These are phyloP conservation scores for Buxus sempervirens DNA, from an alignment of 164 flowering plant genomes.

Conservation along the genomic window DNA sequence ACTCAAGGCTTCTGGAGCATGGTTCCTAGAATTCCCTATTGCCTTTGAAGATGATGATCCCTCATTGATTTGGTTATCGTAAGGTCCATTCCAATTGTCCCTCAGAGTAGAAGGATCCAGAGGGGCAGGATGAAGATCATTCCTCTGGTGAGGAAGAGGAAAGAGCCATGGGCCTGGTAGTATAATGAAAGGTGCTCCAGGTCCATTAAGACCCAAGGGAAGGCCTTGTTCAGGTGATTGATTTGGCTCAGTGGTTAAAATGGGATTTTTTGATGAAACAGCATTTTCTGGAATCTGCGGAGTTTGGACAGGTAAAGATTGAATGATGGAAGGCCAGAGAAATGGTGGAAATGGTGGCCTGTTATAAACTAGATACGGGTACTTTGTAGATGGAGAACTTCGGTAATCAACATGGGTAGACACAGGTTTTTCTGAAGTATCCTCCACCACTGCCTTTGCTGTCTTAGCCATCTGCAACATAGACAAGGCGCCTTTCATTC, in stretches of 20 bases:
- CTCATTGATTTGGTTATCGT: slow-evolving; percentile 16
- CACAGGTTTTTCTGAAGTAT: slow-evolving; percentile 23
- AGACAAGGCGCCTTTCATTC: background rate
- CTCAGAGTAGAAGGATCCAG: slow-evolving; percentile 7
- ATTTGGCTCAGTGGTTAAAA: slow-evolving; percentile 10
- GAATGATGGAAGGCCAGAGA: slow-evolving; percentile 46
- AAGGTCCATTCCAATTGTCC: slow-evolving; percentile 20
- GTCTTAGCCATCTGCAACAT: slow-evolving; percentile 42
- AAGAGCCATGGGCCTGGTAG: slow-evolving; percentile 64
- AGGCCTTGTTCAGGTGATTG: slow-evolving; percentile 27
- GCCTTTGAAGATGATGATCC: slow-evolving; percentile 32
- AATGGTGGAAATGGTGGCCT: slow-evolving; percentile 33
- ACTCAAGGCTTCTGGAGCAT: slow-evolving; percentile 18
- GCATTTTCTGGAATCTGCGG: slow-evolving; percentile 20
- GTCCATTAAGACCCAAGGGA: slow-evolving; percentile 13
- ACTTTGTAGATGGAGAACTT: slow-evolving; percentile 24
- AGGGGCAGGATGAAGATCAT: slow-evolving; percentile 17
- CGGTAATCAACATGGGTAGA: slow-evolving; percentile 18
- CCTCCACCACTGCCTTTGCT: slow-evolving; percentile 30
- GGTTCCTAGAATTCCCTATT: slow-evolving; percentile 9
- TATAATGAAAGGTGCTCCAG: slow-evolving; percentile 37
- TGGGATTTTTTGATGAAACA: slow-evolving; percentile 17
- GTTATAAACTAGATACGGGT: slow-evolving; percentile 29
- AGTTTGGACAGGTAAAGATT: slow-evolving; percentile 25
- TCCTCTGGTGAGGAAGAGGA: slow-evolving; percentile 33